Conservation (phyloP, 495 filamentous ascomycete genomes). For the Peziza echinospora region DNA sequence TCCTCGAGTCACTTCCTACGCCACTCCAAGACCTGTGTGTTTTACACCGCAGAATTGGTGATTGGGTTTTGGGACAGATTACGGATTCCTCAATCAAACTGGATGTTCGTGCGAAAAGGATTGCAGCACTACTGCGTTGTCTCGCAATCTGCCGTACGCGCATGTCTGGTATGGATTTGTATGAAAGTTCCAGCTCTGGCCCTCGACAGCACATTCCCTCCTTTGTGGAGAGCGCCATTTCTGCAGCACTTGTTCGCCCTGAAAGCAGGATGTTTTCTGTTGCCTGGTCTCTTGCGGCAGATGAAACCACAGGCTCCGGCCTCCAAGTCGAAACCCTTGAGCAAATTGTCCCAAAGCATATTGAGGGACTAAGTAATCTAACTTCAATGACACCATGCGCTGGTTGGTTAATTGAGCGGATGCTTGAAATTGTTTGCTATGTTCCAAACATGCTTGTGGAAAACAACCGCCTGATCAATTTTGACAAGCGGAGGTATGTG, state of each 20-base stretch:
- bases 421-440: constrained; percentile 21
- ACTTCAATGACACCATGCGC: constrained; percentile 19
- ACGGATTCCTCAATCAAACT: constrained; percentile 14
- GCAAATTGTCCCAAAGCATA: constrained; percentile 15
- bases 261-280: constrained; percentile 17
- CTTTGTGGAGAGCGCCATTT: constrained; percentile 19
- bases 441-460: constrained; percentile 22
- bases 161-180: constrained; percentile 21
- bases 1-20: constrained; percentile 17
- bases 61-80: constrained; percentile 19
- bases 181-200: constrained; percentile 11
- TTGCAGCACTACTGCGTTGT: constrained; percentile 15
- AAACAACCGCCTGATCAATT: constrained; percentile 21
- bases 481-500: constrained; percentile 21
- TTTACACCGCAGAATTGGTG: constrained; percentile 15
- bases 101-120: constrained; percentile 14
- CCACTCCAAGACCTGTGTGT: constrained; percentile 16
- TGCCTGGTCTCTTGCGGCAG: constrained; percentile 17
- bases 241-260: constrained; percentile 17
- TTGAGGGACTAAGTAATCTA: constrained; percentile 3
- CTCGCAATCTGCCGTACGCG: constrained; percentile 18
- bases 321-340: constrained; percentile 17
- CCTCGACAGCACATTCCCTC: constrained; percentile 19
- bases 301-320: constrained; percentile 5
- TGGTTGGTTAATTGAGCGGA: constrained; percentile 20